Conservation (phyloP, 2,329 filamentous ascomycete species). For the Sclerotinia trifoliorum region DNA sequence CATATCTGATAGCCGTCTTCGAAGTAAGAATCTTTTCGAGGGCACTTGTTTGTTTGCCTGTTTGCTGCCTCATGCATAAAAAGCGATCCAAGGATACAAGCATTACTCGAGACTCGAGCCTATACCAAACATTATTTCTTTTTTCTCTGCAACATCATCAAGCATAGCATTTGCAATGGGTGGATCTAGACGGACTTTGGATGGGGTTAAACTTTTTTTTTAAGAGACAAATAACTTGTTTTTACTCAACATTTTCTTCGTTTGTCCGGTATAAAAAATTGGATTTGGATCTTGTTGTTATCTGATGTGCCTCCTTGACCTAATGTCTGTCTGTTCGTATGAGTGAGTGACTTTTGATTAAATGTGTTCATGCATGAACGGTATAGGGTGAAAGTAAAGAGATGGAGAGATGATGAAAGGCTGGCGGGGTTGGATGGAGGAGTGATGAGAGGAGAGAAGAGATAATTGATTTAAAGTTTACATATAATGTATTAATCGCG, state of each 20-base stretch:
- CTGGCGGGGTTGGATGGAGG: background rate
- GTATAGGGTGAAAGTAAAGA: no score
- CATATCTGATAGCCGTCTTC: background rate
- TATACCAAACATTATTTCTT: background rate
- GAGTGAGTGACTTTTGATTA: no score
- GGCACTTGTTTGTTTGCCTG: background rate
- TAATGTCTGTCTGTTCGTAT: background rate
- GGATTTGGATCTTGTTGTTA: background rate
- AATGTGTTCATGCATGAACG: background rate
- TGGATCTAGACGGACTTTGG: background rate
- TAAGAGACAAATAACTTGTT: background rate
- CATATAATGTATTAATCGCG: background rate
- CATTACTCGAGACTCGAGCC: background rate
- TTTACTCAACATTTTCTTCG: background rate
- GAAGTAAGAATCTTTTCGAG: background rate
- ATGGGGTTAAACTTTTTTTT: conserved; percentile 1
- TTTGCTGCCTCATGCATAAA: background rate
- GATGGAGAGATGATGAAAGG: no score
- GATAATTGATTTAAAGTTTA: background rate
- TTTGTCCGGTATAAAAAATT: background rate
- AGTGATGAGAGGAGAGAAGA: no score
- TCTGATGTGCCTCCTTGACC: background rate
- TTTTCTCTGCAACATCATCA: background rate
- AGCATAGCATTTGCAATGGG: background rate
- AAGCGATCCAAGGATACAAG: background rate